Base-by-base conservation (phyloP, 495 filamentous ascomycete genomes). In the Penicillium nucicola region DNA sequence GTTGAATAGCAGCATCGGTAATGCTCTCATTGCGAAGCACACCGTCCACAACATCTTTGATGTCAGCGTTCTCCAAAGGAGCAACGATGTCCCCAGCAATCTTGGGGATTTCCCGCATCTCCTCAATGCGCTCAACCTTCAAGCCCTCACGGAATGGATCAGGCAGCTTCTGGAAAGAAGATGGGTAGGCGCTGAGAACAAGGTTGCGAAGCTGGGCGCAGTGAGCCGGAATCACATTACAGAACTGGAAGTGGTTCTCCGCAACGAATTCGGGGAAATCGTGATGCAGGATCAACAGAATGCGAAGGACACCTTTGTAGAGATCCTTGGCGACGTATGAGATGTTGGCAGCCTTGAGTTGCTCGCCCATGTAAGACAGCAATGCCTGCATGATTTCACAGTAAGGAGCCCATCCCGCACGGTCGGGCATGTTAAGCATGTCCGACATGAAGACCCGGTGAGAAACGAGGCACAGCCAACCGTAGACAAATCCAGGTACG, bases 221-320 rank as follows among this genome's bases (percentile, higher is more conserved):
- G 58, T 95, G 88, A 18, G 81, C 77, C 1, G 95, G 90, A 42
- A 97, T 88, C 56, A 82, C 83, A 63, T 90, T 86, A 77, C 88
- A 91, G 37, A 99, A 82, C 48, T 85, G 82, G 54, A 86, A 84
- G 56, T 95, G 88, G 62, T 93, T 88, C 56, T 92, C 88, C 22
- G 86, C 85, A 35, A 97, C 76, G 65, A 96, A 97, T 47, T 95
- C 91, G 0, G 91, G 89, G 68, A 89, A 97, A 64, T 99, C 93
- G 55, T 97, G 93, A 48, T 95, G 87, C 40, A 99, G 74, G 31
- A 97, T 79, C 15, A 93, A 71, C 52, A 97, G 68, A 47, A 95
- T 79, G 56, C 93, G 87, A 20, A 96, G 76, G 7, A 87, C 81
- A 2, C 85, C 90, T 56, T 88, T 84, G 65, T 97, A 97, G 38